Evolutionary conservation across 306 rosid genomes (phyloP), one percentile per base, ranked within the genome.

Genomic region (Sicyos baderoa): DNA sequence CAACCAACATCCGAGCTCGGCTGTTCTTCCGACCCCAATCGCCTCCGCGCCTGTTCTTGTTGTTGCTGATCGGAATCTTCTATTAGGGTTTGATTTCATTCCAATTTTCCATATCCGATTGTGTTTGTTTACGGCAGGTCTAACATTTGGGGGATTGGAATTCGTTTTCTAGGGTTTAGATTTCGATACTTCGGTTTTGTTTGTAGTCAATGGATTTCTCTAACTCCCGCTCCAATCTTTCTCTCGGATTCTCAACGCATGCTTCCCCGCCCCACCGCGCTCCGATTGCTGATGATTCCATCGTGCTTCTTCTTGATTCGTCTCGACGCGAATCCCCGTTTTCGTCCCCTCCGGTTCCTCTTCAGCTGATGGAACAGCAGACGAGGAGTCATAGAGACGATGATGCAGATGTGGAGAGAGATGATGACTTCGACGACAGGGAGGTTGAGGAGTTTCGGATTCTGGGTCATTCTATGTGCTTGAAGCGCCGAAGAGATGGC

Each of bases 381-480:
- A 48, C 80, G 44, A 79, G 76, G 69, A 62, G 57, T 47, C 72
- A 29, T 25, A 58, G 71, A 53, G n/a, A 45, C 0, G 81, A 76
- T 18, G 80, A 78, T 53, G 87, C 84, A 4, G 65, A 50, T 57
- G 54, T 40, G 7, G 78, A 71, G 3, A 62, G 59, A 0, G 86
- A 75, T 16, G 74, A 76, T 35, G 77, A 79, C 15, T 85, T 73
- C 2, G 87, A 86, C 0, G 94, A 86, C 62, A 69, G 73, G 35
- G 93, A 86, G n/a, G 87, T 87, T 0, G 90, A 88, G 47, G 97
- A 91, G 77, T 84, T 91, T 77, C 89, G 88, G 49, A 87, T 91
- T 71, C 74, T 91, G 59, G 97, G 97, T 9, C 97, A 91, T 70
- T 81, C 96, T 18, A 84, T 91, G 97, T 91, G 95, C 68, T 60